Evolutionary conservation across 2,329 filamentous ascomycete species (phyloP), one percentile per base, ranked within the genome.

Genomic region (Colletotrichum coccodes): DNA sequence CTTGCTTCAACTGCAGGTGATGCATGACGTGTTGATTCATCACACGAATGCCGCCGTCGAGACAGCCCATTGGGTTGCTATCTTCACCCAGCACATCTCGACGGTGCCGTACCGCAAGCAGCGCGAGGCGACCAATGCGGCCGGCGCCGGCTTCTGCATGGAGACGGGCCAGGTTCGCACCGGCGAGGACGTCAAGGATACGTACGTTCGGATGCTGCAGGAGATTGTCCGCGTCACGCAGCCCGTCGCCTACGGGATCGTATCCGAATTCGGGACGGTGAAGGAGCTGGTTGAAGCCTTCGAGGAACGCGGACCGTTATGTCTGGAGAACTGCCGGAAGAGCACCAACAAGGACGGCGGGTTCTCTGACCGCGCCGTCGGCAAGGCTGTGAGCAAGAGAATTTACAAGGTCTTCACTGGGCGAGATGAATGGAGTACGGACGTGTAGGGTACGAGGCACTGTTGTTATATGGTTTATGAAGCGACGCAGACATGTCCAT

Each of bases 81-180:
- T 87, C 38, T 94, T 95, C 74, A 95, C 93, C 0, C 91, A 94
- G 74, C 91, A 95, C 76, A 90, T 95, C 56, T 92, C 91, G 8
- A 92, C 90, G 1, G 89, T 92, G 26, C 93, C 92, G 0, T 95
- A 95, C 78, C 88, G 89, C 71, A 86, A 82, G 59, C 84, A 85
- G 72, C 79, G 80, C 26, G 86, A 89, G 63, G 78, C 79, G 38
- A 77, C 80, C 56, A 80, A 80, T 72, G 83, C 82, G 61, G 84
- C 86, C 1, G 83, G 86, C 14, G 89, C 89, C 1, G 85, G 87
- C 0, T 95, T 95, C 77, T 95, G 92, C 79, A 94, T 95, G 91
- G 92, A 94, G 60, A 83, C 84, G 1, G 93, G 93, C 0, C 93
- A 95, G 79, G 91, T 95, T 47, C 89, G 88, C 62, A 88, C 90